Conservation (phyloP, 192 early-diverging fungal species). For the Oehlia diaphana region DNA sequence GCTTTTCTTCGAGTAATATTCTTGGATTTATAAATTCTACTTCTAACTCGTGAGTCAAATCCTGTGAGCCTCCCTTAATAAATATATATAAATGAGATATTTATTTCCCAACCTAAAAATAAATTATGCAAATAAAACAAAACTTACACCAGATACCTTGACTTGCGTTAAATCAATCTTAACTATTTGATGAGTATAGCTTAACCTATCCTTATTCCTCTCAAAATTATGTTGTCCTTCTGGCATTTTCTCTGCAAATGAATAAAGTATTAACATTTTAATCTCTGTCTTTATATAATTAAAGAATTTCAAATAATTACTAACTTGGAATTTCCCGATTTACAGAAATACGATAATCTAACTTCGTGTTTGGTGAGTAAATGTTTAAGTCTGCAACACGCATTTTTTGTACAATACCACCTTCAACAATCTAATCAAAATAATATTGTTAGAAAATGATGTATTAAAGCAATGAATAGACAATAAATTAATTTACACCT, state of each 20-base stretch:
- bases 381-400: slow-evolving; percentile 85
- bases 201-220: slow-evolving; percentile 86
- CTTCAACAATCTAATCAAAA: slow-evolving; percentile 41
- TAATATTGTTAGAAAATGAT: neutral
- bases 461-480: neutral
- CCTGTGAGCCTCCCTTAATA: slow-evolving; percentile 43
- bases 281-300: neutral
- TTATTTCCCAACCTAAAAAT: neutral
- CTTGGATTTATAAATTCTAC: slow-evolving; percentile 70
- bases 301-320: slow-evolving; percentile 31
- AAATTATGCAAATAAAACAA: slow-evolving; percentile 21
- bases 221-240: slow-evolving; percentile 49
- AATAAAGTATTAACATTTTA: slow-evolving; percentile 28
- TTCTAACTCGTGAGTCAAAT: slow-evolving; percentile 81
- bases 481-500: slow-evolving; percentile 33
- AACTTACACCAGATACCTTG: slow-evolving; percentile 43
- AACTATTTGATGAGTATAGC: slow-evolving; percentile 81
- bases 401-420: slow-evolving; percentile 71
- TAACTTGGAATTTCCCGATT: slow-evolving; percentile 70
- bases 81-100: slow-evolving; percentile 19
- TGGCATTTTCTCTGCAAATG: slow-evolving; percentile 43
- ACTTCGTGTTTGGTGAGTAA: slow-evolving; percentile 70
- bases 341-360: slow-evolving; percentile 88
- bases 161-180: slow-evolving; percentile 91
- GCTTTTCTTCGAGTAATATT: slow-evolving; percentile 59